These are phyloP conservation scores for Mesotaenium endlicherianum DNA, from an alignment of 139 green algal genomes.

Conservation along the genomic window DNA sequence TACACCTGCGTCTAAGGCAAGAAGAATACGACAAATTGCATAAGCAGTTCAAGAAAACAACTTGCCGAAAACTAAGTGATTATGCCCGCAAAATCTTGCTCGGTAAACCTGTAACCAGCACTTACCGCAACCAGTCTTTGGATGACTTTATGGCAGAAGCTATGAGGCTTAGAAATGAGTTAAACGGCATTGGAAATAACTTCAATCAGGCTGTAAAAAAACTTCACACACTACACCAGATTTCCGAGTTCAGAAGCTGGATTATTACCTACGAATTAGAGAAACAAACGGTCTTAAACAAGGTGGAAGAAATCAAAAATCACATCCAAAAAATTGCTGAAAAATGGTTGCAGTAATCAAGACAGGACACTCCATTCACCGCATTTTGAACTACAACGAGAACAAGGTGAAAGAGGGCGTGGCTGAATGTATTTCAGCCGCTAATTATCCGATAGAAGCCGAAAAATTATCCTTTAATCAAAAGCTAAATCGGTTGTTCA, in stretches of 20 bases:
- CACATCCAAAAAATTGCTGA: not conserved
- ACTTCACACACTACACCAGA: not conserved
- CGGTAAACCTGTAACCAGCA: not conserved
- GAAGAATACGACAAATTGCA: not conserved
- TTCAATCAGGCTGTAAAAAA: not conserved
- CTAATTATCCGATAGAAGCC: not conserved
- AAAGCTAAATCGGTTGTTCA: not conserved
- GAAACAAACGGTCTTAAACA: not conserved
- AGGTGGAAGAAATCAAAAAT: not conserved
- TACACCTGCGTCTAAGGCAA: not conserved
- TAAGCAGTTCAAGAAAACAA: not conserved
- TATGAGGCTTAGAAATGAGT: not conserved
- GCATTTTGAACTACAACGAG: not conserved
- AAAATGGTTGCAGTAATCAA: not conserved
- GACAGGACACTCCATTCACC: not conserved
- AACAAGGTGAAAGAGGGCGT: not conserved
- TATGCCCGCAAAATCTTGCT: not conserved
- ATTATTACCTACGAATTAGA: not conserved
- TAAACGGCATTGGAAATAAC: not conserved
- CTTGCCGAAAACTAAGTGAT: not conserved
- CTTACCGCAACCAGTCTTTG: not conserved
- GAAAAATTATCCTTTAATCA: not conserved
- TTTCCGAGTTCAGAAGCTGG: not conserved
- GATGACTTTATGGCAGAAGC: not conserved
- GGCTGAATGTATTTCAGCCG: not conserved